Base-by-base conservation (phyloP, 371 early-diverging fungal species). In the Nosema muscidifuracis region DNA sequence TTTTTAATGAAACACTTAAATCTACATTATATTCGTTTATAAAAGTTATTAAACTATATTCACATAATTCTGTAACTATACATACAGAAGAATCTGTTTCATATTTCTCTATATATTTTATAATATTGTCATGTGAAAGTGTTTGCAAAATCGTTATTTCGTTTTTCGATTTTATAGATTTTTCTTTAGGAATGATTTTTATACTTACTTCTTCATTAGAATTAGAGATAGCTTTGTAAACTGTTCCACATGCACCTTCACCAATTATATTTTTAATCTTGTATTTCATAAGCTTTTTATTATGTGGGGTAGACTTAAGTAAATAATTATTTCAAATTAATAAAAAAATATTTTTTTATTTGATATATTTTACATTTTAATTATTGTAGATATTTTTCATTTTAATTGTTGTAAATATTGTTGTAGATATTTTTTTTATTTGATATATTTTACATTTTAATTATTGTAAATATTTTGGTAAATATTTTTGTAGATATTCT, bases 181-280 rank as follows among this genome's bases (percentile, higher is more conserved):
- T 87, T 34, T 79, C 78, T n/a, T 78, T 44, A 28, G 67, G 66
- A 47, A 82, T 81, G 24, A 76, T 79, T 67, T 84, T 84, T 16
- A 84, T 40, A 31, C 82, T 82, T 18, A 95, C 91, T 26, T 92
- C 77, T 34, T 60, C 18, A 22, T 31, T 60, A 20, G 2, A 2
- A 24, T 30, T 90, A 28, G 85, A 80, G 65, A 92, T 85, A 2
- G 91, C 95, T 44, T 89, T 86, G 71, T 91, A 95, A 4, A 98
- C 99, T 73, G 87, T 88, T 12, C 94, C 96, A 86, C 94, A 97
- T 2, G 92, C 89, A 9, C 99, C 99, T 71, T 89, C 85, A 0
- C 96, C 97, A 71, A 98, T 93, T 47, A 71, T 34, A 28, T 44
- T 51, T 3, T 31, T 53, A 43, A 71, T 30, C 26, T 20, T 71